Conservation (phyloP, 2,329 filamentous ascomycete species). For the Chaetothyriales sp. region DNA sequence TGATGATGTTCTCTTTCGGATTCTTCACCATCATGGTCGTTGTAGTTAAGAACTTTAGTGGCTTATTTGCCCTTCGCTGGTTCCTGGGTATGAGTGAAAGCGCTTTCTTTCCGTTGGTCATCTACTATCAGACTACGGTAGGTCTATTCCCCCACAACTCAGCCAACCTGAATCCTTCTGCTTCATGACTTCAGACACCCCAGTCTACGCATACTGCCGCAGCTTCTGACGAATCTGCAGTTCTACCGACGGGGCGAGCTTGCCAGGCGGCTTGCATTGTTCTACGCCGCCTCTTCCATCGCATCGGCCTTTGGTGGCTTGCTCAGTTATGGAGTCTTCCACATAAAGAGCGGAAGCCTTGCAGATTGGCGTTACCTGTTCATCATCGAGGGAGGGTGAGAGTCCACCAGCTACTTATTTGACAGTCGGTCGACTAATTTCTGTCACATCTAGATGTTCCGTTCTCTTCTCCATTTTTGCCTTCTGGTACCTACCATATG, state of each 20-base stretch:
- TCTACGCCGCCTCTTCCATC: constrained; percentile 48
- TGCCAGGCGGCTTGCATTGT: constrained; percentile 55
- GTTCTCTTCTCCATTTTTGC: constrained; percentile 51
- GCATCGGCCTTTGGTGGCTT: constrained; percentile 53
- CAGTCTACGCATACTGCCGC: background rate
- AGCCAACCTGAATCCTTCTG: too few species aligned
- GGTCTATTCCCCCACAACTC: background rate
- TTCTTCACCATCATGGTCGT: constrained; percentile 46
- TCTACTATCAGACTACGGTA: constrained; percentile 24
- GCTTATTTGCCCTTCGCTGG: constrained; percentile 54
- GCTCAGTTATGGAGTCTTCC: constrained; percentile 48
- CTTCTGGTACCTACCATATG: constrained; percentile 55
- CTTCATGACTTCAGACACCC: background rate
- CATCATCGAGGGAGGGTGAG: constrained; percentile 39
- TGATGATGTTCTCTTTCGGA: constrained; percentile 58
- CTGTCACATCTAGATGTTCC: constrained; percentile 28
- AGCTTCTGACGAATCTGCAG: constrained; percentile 32
- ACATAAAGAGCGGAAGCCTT: constrained; percentile 37
- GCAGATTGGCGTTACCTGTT: constrained; percentile 41
- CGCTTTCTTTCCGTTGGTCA: constrained; percentile 51
- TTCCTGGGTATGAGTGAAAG: constrained; percentile 56
- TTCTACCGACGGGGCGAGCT: constrained; percentile 62
- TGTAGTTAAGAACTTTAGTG: constrained; percentile 35
- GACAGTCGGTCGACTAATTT: too few species aligned
- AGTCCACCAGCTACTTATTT: too few species aligned